A percentile compares a stretch with the other conserved stretches of the same genome.
Evolutionary conservation across 176 grass and related monocot genomes (phyloP).

Genomic region (Oryza meyeriana): DNA sequence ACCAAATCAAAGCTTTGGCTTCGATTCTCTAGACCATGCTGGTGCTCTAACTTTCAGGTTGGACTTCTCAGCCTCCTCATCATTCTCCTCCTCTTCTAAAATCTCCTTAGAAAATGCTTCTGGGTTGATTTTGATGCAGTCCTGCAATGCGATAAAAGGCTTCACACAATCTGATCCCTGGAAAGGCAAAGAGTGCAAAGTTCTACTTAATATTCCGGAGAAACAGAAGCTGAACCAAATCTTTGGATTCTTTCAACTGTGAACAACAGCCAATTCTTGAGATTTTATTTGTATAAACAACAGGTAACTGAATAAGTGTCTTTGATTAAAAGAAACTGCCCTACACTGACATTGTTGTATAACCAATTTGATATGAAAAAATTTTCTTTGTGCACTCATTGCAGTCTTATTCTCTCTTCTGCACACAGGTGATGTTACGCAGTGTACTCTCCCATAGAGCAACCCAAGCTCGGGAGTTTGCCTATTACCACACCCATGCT

Average conservation of each 20-base stretch:
- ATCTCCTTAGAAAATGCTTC: conserved; percentile 91
- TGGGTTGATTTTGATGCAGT: conserved; percentile 85
- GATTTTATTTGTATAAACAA: conserved; percentile 5
- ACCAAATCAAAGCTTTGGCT: conserved; percentile 52
- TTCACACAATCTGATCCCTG: conserved; percentile 92
- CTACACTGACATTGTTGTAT: neutral
- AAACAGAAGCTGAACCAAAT: neutral
- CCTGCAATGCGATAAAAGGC: conserved; percentile 76
- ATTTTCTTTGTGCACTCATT: neutral
- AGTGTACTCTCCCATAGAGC: neutral
- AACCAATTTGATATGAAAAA: neutral
- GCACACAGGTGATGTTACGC: neutral
- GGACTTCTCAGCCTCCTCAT: conserved; percentile 50
- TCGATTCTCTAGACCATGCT: conserved; percentile 83
- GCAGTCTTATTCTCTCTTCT: neutral
- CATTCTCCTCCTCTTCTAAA: conserved; percentile 68
- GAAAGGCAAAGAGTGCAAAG: conserved; percentile 15
- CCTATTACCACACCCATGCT: neutral
- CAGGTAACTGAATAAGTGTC: neutral
- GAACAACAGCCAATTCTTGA: neutral
- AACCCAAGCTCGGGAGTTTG: neutral
- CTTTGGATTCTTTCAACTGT: neutral
- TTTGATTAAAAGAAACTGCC: neutral
- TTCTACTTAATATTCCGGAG: neutral
- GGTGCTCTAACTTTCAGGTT: conserved; percentile 68